These are phyloP conservation scores for Arachis monticola DNA, from an alignment of 331 rosid species.

Conservation along the genomic window DNA sequence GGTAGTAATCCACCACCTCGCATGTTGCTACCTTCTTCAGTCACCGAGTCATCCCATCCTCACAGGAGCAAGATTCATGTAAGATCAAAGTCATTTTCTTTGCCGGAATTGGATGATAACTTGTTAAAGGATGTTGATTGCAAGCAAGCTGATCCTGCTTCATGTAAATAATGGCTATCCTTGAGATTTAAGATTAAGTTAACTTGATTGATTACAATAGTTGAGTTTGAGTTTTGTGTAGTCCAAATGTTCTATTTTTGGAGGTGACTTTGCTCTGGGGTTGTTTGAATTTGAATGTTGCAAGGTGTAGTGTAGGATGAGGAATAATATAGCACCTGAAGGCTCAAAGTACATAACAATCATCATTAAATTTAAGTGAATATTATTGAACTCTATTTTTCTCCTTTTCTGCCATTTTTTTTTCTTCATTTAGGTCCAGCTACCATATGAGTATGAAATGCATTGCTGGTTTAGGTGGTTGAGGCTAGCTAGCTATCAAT, in stretches of 20 bases:
- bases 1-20: constrained; percentile 85
- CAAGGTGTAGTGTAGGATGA: constrained; percentile 24
- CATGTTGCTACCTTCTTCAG: constrained; percentile 61
- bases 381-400: constrained; percentile 24
- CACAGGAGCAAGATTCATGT: constrained; percentile 57
- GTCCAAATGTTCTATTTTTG: constrained; percentile 27
- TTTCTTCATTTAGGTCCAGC: background rate
- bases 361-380: constrained; percentile 40
- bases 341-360: constrained; percentile 40
- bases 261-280: constrained; percentile 30
- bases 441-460: no score
- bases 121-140: constrained; percentile 49
- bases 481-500: no score
- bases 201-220: constrained; percentile 13
- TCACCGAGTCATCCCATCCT: constrained; percentile 56
- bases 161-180: constrained; percentile 36
- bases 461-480: no score
- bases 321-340: constrained; percentile 37
- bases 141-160: constrained; percentile 48
- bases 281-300: constrained; percentile 21
- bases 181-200: constrained; percentile 11
- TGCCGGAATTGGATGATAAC: constrained; percentile 57
- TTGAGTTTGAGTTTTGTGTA: constrained; percentile 24
- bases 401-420: constrained; percentile 16
- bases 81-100: constrained; percentile 65